Conservation (phyloP, 2,329 filamentous ascomycete species). For the Bretziella fagacearum region DNA sequence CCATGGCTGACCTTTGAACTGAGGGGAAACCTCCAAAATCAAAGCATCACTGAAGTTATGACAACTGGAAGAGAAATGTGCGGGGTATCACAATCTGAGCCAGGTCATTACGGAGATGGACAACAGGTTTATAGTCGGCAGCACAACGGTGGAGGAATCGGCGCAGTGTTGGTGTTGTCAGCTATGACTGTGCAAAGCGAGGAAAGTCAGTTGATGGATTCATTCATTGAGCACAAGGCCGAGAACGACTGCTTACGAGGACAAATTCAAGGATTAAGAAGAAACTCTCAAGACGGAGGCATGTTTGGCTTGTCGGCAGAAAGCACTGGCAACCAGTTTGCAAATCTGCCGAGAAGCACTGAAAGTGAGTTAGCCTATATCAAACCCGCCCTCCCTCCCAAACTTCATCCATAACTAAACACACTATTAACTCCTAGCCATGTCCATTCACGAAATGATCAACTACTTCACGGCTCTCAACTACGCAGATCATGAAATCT, state of each 20-base stretch:
- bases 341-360: neutral
- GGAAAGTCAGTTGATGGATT: neutral
- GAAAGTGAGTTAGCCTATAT: slow-evolving; percentile 1
- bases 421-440: neutral
- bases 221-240: neutral
- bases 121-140: neutral
- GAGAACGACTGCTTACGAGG: neutral
- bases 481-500: slow-evolving; percentile 78
- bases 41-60: neutral
- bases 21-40: slow-evolving; percentile 66
- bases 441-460: no score
- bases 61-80: neutral
- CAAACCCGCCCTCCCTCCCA: neutral
- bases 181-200: neutral
- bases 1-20: slow-evolving; percentile 70
- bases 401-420: neutral
- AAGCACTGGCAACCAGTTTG: neutral
- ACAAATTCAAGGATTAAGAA: neutral
- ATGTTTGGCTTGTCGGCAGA: slow-evolving; percentile 1
- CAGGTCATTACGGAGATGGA: neutral
- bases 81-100: neutral
- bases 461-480: slow-evolving; percentile 82
- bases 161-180: neutral
- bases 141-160: neutral
- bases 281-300: neutral